Conservation (phyloP, 495 filamentous ascomycete genomes). For the Podospora conica region DNA sequence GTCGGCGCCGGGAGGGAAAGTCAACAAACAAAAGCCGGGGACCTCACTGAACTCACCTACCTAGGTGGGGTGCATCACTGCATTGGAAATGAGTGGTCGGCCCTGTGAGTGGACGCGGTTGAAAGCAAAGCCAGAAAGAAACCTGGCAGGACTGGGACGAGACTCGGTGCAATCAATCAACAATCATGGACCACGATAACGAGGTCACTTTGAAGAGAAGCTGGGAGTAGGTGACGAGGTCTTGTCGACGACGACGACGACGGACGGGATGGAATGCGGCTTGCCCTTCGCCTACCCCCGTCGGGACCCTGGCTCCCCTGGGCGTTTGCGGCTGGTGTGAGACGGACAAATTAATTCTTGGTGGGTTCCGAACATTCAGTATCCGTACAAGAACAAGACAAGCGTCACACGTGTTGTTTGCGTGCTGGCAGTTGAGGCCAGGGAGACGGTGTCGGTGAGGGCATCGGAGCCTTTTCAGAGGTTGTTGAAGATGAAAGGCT, state of each 20-base stretch:
- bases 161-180: background rate
- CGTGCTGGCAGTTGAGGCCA: background rate
- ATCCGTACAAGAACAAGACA: too few species aligned
- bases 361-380: background rate
- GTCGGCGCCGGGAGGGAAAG: background rate
- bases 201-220: background rate
- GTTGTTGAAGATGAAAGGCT: background rate
- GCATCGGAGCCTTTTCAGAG: background rate
- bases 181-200: background rate
- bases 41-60: constrained; percentile 1
- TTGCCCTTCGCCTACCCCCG: background rate
- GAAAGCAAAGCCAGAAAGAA: too few species aligned
- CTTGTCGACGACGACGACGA: background rate
- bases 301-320: background rate
- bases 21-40: constrained; percentile 1
- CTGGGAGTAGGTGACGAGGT: background rate
- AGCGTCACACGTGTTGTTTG: background rate
- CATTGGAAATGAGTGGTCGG: background rate
- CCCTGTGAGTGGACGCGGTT: background rate
- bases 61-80: constrained; percentile 5
- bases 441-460: background rate
- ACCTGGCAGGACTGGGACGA: background rate
- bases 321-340: background rate
- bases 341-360: background rate
- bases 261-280: background rate